Evolutionary conservation across 805 yeast species (phyloP), one percentile per base, ranked within the genome.

Genomic region (Maudiozyma pseudohumilis): DNA sequence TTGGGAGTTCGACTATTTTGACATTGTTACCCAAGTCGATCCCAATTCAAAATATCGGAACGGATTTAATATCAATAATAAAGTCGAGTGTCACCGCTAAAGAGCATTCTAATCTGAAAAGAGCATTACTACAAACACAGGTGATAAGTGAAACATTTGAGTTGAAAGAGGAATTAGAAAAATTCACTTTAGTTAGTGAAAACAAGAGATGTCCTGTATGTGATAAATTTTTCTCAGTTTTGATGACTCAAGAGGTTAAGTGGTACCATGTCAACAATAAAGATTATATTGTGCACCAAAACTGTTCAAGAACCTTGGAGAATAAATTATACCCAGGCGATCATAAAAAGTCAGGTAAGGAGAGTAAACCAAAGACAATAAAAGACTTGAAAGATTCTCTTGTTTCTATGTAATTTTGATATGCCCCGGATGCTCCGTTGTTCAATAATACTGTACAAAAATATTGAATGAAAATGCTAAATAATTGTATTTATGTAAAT

Each of bases 161-260:
- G 33, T 58, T 70, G n/a, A 62, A 67, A 43, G 53, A 53, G 18
- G 49, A 55, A 29, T 66, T 55, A 47, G 65, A 53, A 44, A 58
- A 39, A 48, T 62, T 49, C 55, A 60, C 60, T 2, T 53, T 45
- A 33, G 38, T 74, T 17, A 59, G 70, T 10, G 68, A 70, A 11
- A 63, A 66, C 15, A 58, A 68, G 25, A 55, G 54, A n/a, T 85
- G 95, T 52, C 49, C 58, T 2, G 65, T 75, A 13, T 85, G 95
- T 56, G 59, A 64, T 17, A 77, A 75, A 46, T 24, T 35, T 2
- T 43, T 54, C 29, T 33, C 48, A 3, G 32, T 47, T 12, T 41
- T 44, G 9, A 32, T 44, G 2, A 44, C 52, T 7, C 57, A 53
- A 28, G 40, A 44, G 8, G 41, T 47, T 10, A 34, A 43, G 3